phyloP scores from a whole-genome alignment of 176 grass and related monocot species.

The Hordeum vulgare region MorexV3_pseudomolecules_assembly NC_058523.1:92034439-92034938 shows the following conservation, averaged over 20 bases:
- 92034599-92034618: neutral
- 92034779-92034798: conserved; percentile 32
- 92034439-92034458: neutral
- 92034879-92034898: conserved; percentile 37
- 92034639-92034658: conserved; percentile 2
- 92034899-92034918: conserved; percentile 40
- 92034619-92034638: neutral
- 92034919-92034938: conserved; percentile 43
- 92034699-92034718: conserved; percentile 8
- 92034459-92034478: neutral
- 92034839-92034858: conserved; percentile 34
- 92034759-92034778: conserved; percentile 26
- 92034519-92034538: neutral
- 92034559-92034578: conserved; percentile 23
- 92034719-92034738: conserved; percentile 41
- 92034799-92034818: conserved; percentile 25
- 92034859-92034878: conserved; percentile 41
- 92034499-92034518: conserved; percentile 6
- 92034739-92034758: conserved; percentile 36
- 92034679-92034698: neutral
- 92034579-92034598: neutral
- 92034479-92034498: neutral
- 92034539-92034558: conserved; percentile 18
- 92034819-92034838: conserved; percentile 24
- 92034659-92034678: neutral